A percentile compares a stretch with the other conserved stretches of the same genome.
phyloP scores from a whole-genome alignment of 140 eudicot genomes.

The Erigeron philadelphicus region DNA sequence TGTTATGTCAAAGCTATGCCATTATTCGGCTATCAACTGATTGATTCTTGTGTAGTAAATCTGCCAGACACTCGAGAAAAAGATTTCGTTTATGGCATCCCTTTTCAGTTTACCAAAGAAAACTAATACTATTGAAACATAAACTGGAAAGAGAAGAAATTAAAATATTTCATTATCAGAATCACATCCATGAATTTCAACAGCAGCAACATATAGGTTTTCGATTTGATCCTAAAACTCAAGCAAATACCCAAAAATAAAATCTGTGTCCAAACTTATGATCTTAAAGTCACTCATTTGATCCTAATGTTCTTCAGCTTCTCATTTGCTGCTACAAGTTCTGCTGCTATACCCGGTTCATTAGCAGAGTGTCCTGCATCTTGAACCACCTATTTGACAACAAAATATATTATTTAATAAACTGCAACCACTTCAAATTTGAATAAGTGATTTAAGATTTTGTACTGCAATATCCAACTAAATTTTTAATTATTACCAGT shows the following conservation, averaged over 20 bases:
- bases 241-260: slow-evolving; percentile 10
- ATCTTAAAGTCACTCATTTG: slow-evolving; percentile 7
- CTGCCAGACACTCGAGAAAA: background rate
- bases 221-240: slow-evolving; percentile 11
- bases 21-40: slow-evolving; percentile 9
- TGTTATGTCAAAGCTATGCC: background rate
- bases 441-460: background rate
- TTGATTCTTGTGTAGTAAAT: background rate
- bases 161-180: background rate
- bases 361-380: slow-evolving; percentile 99
- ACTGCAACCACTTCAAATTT: slow-evolving; percentile 1
- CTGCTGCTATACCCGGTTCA: slow-evolving; percentile 73
- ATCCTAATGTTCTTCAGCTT: slow-evolving; percentile 51
- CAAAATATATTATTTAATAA: background rate
- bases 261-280: slow-evolving; percentile 3
- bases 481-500: background rate
- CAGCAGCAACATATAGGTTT: slow-evolving; percentile 15
- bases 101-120: slow-evolving; percentile 13
- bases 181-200: slow-evolving; percentile 20
- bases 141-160: slow-evolving; percentile 33
- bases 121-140: slow-evolving; percentile 50
- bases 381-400: slow-evolving; percentile 53
- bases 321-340: slow-evolving; percentile 97
- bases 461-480: background rate
- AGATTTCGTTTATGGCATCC: background rate